These are phyloP conservation scores for Calonectria honghensis DNA, from an alignment of 2,329 filamentous ascomycete species.

Conservation along the genomic window DNA sequence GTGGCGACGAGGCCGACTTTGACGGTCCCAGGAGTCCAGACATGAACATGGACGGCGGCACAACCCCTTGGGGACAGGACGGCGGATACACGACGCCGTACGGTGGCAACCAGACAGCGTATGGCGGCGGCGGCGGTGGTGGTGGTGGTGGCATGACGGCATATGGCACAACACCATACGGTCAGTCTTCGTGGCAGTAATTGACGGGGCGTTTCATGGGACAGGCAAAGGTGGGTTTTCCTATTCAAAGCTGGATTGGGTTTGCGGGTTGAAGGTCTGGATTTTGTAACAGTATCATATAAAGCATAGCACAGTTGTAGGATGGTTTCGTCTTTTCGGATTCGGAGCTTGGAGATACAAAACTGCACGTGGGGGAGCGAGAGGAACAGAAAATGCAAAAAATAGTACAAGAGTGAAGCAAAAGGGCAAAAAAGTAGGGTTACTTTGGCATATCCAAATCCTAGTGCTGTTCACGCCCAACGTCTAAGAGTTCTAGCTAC, in stretches of 20 bases:
- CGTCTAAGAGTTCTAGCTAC: slow-evolving; percentile 1
- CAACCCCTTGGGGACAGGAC: slow-evolving; percentile 72
- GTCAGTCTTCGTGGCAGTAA: slow-evolving; percentile 70
- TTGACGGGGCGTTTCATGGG: slow-evolving; percentile 51
- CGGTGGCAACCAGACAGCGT: slow-evolving; percentile 79
- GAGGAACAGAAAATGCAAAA: slow-evolving; percentile 28
- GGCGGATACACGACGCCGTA: slow-evolving; percentile 81
- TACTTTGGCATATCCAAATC: slow-evolving; percentile 28
- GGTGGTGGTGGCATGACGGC: slow-evolving; percentile 75
- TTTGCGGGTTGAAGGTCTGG: slow-evolving; percentile 45
- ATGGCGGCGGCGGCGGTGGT: slow-evolving; percentile 67
- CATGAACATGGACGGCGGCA: slow-evolving; percentile 74
- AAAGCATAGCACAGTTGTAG: slow-evolving; percentile 55
- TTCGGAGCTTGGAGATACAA: slow-evolving; percentile 24
- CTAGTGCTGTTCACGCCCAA: slow-evolving; percentile 26
- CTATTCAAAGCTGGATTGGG: slow-evolving; percentile 48
- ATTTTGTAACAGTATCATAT: slow-evolving; percentile 49
- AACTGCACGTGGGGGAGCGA: not conserved
- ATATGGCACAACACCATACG: slow-evolving; percentile 75
- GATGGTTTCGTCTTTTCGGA: slow-evolving; percentile 50
- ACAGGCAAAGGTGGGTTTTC: slow-evolving; percentile 43
- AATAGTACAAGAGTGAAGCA: slow-evolving; percentile 5
- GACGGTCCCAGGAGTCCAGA: slow-evolving; percentile 81
- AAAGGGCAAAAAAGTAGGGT: slow-evolving; percentile 11
- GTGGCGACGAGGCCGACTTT: slow-evolving; percentile 74